These are phyloP conservation scores for Rhodomyrtus psidioides DNA, from an alignment of 441 rosid species.

Conservation along the genomic window DNA sequence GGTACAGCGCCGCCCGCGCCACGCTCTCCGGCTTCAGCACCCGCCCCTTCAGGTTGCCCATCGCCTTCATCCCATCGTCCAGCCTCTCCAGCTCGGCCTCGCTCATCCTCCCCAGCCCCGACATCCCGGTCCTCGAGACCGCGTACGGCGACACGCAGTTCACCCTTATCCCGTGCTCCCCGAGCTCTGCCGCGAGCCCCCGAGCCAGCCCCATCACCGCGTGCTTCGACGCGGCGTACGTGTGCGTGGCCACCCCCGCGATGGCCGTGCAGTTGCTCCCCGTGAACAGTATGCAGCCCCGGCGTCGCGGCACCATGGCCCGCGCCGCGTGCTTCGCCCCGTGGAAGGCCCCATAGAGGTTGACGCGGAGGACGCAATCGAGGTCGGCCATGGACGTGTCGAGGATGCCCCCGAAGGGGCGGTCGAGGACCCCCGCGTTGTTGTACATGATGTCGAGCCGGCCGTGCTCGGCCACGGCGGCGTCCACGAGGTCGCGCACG, in stretches of 20 bases:
- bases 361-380: not conserved
- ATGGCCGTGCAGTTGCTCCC: slow-evolving; percentile 24
- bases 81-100: not conserved
- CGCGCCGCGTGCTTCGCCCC: not conserved
- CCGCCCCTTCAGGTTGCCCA: slow-evolving; percentile 25
- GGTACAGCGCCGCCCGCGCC: slow-evolving; percentile 19
- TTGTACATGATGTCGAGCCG: not conserved
- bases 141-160: slow-evolving; percentile 37
- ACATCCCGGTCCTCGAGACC: slow-evolving; percentile 2
- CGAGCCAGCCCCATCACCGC: slow-evolving; percentile 27
- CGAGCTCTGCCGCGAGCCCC: slow-evolving; percentile 26
- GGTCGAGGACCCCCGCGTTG: not conserved
- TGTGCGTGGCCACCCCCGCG: slow-evolving; percentile 16
- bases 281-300: slow-evolving; percentile 16
- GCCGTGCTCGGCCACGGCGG: not conserved
- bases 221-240: slow-evolving; percentile 25
- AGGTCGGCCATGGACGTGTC: not conserved
- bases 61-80: slow-evolving; percentile 1
- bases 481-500: not conserved
- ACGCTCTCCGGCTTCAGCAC: slow-evolving; percentile 15
- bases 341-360: not conserved
- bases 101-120: not conserved
- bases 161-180: slow-evolving; percentile 30
- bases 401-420: not conserved
- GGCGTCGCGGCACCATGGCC: not conserved